Evolutionary conservation across 495 filamentous ascomycete genomes (phyloP), one percentile per base, ranked within the genome.

Genomic region (Neurospora sp.): DNA sequence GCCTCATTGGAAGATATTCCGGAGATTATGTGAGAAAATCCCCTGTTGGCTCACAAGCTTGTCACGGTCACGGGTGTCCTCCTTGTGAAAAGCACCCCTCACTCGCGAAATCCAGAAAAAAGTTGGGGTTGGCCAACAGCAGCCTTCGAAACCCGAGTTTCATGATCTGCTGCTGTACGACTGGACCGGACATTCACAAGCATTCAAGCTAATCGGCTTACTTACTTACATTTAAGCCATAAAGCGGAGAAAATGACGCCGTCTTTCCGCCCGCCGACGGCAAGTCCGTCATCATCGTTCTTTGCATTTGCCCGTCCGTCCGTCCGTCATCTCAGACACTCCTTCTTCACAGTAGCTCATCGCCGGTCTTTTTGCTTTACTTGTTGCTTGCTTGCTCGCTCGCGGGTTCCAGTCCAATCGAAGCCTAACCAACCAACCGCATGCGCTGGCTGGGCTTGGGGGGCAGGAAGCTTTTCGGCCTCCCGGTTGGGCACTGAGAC

Each of bases 401-500:
- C 70, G 70, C 74, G 74, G 74, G 75, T 77, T 75, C 76, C 78
- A 80, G 76, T 79, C 81, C 79, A 78, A 78, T 81, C 75, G 77
- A 78, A 75, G 81, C 80, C 81, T 77, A 82, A 82, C 78, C 70
- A 73, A 9, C 70, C 73, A 70, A 72, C 72, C 69, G 27, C 23
- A 31, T 66, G 54, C 16, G 54, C 54, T 66, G 54, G 39, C 69
- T 74, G 66, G 37, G n/a, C 2, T 59, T 42, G 5, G 62, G 54
- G 8, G 8, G 8, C 1, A 20, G 46, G 18, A 72, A 14, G 54
- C 14, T 69, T 72, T 75, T 31, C 74, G 70, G 75, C 70, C 35
- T 75, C 75, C 75, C 76, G 76, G 85, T 86, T 85, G 83, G 85
- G 84, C 85, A 86, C 75, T 79, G 82, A 81, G 79, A 78, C 83